Evolutionary conservation across 768 basidiomycete genomes (phyloP).

Genomic region (Boletus rubroflammeus): DNA sequence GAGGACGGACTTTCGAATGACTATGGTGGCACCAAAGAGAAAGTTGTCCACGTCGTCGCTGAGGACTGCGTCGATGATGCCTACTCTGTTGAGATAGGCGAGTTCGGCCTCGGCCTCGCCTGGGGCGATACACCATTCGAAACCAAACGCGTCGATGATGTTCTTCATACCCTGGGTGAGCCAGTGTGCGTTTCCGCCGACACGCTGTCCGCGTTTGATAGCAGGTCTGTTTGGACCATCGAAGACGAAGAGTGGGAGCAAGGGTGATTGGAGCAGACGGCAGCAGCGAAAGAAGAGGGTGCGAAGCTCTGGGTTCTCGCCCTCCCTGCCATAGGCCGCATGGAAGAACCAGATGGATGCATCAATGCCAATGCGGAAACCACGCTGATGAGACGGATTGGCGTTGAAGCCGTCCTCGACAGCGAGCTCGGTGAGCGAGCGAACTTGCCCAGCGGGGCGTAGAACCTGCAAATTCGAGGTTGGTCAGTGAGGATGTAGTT

Average conservation of each 20-base stretch:
- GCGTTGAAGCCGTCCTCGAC: conserved; percentile 71
- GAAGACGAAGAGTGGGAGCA: conserved; percentile 88
- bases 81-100: conserved; percentile 77
- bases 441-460: conserved; percentile 63
- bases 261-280: conserved; percentile 69
- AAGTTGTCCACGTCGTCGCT: conserved; percentile 95
- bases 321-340: conserved; percentile 62
- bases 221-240: conserved; percentile 84
- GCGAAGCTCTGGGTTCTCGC: conserved; percentile 83
- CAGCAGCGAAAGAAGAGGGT: conserved; percentile 85
- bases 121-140: conserved; percentile 79
- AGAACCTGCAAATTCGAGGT: conserved; percentile 44
- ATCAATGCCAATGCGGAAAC: conserved; percentile 83
- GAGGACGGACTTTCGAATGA: conserved; percentile 73
- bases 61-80: conserved; percentile 82
- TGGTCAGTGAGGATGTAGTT: conserved; percentile 16
- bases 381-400: conserved; percentile 61
- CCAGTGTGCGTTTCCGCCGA: conserved; percentile 58
- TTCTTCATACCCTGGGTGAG: conserved; percentile 73
- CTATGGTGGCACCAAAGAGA: conserved; percentile 78
- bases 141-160: conserved; percentile 76
- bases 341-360: conserved; percentile 83
- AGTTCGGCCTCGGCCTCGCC: conserved; percentile 95
- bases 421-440: conserved; percentile 75
- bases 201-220: conserved; percentile 73